phyloP scores from a whole-genome alignment of 768 basidiomycete species.

The Strobilomyces confusus region DNA sequence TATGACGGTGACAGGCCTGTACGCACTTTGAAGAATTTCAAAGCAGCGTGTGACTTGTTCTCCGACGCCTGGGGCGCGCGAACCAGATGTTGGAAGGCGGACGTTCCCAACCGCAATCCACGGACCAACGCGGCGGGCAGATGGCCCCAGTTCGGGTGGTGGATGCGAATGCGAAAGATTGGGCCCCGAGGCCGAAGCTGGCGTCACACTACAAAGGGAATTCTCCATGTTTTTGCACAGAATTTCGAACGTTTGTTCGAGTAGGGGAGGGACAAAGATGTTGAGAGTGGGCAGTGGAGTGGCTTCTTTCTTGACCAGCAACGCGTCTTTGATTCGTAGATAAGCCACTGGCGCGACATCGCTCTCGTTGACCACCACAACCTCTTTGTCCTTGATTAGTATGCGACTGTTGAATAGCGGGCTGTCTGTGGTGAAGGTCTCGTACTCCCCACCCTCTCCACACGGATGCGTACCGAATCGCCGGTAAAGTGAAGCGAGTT shows the following conservation, averaged over 20 bases:
- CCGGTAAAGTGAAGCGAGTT: conserved; percentile 65
- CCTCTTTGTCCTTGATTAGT: conserved; percentile 61
- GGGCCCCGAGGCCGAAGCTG: neutral
- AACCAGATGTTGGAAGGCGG: conserved; percentile 19
- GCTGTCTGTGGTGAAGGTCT: conserved; percentile 86
- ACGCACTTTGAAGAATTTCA: conserved; percentile 52
- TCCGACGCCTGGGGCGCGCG: conserved; percentile 56
- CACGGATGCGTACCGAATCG: conserved; percentile 90
- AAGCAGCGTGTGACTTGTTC: conserved; percentile 76
- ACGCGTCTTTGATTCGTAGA: conserved; percentile 70
- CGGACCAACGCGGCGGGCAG: conserved; percentile 36
- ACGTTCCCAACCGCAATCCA: conserved; percentile 74
- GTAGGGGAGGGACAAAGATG: conserved; percentile 44
- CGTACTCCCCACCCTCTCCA: conserved; percentile 98
- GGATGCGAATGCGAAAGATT: neutral
- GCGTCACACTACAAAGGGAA: conserved; percentile 4
- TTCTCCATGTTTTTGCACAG: conserved; percentile 8
- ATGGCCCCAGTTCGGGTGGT: conserved; percentile 7
- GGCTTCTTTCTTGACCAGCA: conserved; percentile 53
- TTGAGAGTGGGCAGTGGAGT: conserved; percentile 1
- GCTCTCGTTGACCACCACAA: conserved; percentile 73
- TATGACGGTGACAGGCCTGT: neutral
- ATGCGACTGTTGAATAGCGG: conserved; percentile 83
- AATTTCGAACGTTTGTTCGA: conserved; percentile 34
- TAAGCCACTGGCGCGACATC: conserved; percentile 91